Evolutionary conservation across 306 rosid species (phyloP).

Genomic region (Vigna mungo): DNA sequence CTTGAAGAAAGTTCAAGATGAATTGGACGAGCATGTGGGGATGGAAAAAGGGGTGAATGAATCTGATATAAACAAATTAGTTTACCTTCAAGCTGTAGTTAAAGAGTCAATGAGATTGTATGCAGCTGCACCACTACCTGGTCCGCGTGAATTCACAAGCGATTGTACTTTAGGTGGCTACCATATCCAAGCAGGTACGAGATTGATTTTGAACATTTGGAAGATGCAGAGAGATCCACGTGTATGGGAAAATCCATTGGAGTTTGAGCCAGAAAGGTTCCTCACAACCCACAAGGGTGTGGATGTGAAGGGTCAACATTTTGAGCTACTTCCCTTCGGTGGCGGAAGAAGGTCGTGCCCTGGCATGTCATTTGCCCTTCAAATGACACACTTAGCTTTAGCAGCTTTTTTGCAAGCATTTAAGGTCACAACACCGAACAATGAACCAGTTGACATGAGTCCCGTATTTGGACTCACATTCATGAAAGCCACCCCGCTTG

Average conservation of each 20-base stretch:
- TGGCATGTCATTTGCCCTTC: constrained; percentile 50
- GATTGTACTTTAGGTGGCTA: not conserved
- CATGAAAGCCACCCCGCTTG: constrained; percentile 41
- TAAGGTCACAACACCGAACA: constrained; percentile 40
- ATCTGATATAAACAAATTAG: constrained; percentile 56
- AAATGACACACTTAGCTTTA: constrained; percentile 46
- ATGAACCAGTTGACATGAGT: constrained; percentile 58
- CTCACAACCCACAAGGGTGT: constrained; percentile 51
- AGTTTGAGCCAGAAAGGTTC: constrained; percentile 69
- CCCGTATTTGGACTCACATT: constrained; percentile 45
- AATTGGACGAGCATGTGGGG: constrained; percentile 49
- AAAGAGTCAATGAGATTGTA: constrained; percentile 51
- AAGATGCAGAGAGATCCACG: constrained; percentile 38
- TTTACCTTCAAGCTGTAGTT: constrained; percentile 50
- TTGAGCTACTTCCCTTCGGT: constrained; percentile 64
- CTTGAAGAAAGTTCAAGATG: not conserved
- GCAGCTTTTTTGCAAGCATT: constrained; percentile 63
- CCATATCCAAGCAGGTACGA: constrained; percentile 52
- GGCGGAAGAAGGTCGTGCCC: constrained; percentile 71
- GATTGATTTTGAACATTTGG: constrained; percentile 53
- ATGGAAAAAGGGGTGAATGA: constrained; percentile 54
- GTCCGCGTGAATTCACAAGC: not conserved
- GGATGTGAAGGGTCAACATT: constrained; percentile 58
- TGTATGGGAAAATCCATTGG: constrained; percentile 34
- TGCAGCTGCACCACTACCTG: constrained; percentile 27